Conservation (phyloP, 176 grass and related monocot genomes). For the Oropetium thomaeum region DNA sequence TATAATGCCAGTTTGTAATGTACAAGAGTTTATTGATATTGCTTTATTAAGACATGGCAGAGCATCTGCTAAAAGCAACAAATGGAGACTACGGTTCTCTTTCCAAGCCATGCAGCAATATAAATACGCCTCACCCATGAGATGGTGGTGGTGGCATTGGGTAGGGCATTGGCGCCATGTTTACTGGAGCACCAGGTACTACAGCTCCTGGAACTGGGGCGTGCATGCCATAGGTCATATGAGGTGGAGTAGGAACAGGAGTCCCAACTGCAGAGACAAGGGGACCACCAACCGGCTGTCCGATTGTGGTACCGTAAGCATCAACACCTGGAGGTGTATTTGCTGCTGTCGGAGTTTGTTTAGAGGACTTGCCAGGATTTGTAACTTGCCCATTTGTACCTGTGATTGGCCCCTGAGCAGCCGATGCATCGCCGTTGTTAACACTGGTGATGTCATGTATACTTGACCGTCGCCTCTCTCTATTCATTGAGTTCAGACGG, state of each 20-base stretch:
- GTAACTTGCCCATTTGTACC: conserved; percentile 50
- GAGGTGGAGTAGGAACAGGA: conserved; percentile 57
- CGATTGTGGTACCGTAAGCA: conserved; percentile 73
- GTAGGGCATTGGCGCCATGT: conserved; percentile 50
- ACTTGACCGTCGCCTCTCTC: conserved; percentile 81
- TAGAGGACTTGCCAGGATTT: conserved; percentile 50
- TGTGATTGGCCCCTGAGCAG: conserved; percentile 57
- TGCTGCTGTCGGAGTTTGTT: conserved; percentile 50
- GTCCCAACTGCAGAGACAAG: conserved; percentile 80
- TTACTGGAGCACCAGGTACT: conserved; percentile 59
- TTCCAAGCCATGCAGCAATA: neutral
- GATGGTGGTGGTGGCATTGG: conserved; percentile 66
- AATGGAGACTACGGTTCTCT: conserved; percentile 6
- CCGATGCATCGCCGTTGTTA: conserved; percentile 49
- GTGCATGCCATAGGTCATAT: conserved; percentile 66
- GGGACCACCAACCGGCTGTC: conserved; percentile 75
- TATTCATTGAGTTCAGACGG: conserved; percentile 86
- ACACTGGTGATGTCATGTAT: conserved; percentile 96
- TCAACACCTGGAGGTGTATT: conserved; percentile 40
- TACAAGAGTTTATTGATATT: conserved; percentile 50
- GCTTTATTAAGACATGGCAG: conserved; percentile 40
- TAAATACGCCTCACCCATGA: conserved; percentile 43
- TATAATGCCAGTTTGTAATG: conserved; percentile 40
- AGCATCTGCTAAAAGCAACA: conserved; percentile 13
- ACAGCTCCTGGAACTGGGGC: conserved; percentile 51